Base-by-base conservation (phyloP, 192 early-diverging fungal species). In the Mortierella hygrophila region DNA sequence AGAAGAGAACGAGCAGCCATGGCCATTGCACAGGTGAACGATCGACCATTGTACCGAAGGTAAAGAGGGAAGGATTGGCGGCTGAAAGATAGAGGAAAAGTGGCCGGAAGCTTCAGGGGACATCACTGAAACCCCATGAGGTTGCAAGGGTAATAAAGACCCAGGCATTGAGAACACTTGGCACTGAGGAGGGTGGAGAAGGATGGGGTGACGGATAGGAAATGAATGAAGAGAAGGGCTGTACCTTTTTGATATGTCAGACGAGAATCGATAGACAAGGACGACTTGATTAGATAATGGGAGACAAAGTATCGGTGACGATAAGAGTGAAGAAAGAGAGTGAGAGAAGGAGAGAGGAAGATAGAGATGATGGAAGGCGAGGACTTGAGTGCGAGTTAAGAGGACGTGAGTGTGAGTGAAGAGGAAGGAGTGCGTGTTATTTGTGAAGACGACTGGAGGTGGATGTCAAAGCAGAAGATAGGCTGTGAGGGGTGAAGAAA, bases 231-330 rank as follows among this genome's bases (percentile, higher is more conserved):
- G 72, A 73, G 26, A 47, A 32, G 23, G 49, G 3, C 21, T 71
- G 21, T 71, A 71, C 70, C 70, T 71, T 71, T 70, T 70, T 40
- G 16, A 11, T 70, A 42, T 38, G 35, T 41, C 35, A 42, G 41
- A 41, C 35, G 70, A 71, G 40, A 38, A 71, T 38, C 20, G 70
- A 41, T 21, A 40, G 20, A 20, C 6, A n/a, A 52, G 49, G 38
- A 42, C 40, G 42, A 46, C 32, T 7, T 47, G 52, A 40, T 41
- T 52, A 55, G 29, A 44, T 21, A 65, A 38, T 54, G 11, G 37
- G 35, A 35, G 35, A 35, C 35, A 35, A 35, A 35, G 35, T 35
- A 35, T 35, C 35, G 35, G 35, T 35, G 35, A 35, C 35, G 35
- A 35, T 35, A 20, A n/a, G 68, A 38, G n/a, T 72, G 16, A 32